A percentile compares a stretch with the other conserved stretches of the same genome.
Evolutionary conservation across 2,329 filamentous ascomycete genomes (phyloP).

Genomic region (Fusarium domesticum): DNA sequence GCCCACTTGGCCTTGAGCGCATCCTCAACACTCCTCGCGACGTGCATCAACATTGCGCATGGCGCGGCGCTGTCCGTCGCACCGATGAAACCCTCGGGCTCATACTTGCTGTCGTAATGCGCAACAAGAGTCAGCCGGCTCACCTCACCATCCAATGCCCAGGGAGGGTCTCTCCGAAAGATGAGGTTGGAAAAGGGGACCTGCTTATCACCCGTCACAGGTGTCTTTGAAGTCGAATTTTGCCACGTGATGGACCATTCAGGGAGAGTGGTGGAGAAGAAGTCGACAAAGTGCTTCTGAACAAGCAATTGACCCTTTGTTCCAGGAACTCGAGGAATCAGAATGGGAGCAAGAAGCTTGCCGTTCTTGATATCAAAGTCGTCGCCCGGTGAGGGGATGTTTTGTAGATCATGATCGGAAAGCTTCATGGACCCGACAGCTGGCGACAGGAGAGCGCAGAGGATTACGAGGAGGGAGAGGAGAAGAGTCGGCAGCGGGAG

Average conservation of each 20-base stretch:
- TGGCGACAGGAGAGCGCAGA: slow-evolving; percentile 23
- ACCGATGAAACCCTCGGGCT: slow-evolving; percentile 83
- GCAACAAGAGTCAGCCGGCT: slow-evolving; percentile 82
- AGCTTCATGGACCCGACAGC: slow-evolving; percentile 50
- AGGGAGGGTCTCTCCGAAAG: slow-evolving; percentile 83
- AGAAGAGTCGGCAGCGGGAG: slow-evolving; percentile 15
- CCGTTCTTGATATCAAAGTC: slow-evolving; percentile 79
- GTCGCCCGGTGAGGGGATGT: slow-evolving; percentile 66
- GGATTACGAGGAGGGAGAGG: slow-evolving; percentile 17
- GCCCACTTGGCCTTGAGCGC: slow-evolving; percentile 82
- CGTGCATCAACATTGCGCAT: slow-evolving; percentile 89
- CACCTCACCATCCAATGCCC: slow-evolving; percentile 69
- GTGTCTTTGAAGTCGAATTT: slow-evolving; percentile 85
- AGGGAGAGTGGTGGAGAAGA: slow-evolving; percentile 73
- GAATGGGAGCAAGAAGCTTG: slow-evolving; percentile 76
- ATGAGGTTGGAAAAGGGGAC: slow-evolving; percentile 87
- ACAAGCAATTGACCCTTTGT: slow-evolving; percentile 71
- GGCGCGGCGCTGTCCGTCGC: slow-evolving; percentile 92
- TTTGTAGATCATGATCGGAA: slow-evolving; percentile 70
- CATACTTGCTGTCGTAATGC: slow-evolving; percentile 86
- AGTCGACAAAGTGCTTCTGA: slow-evolving; percentile 78
- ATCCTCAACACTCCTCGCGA: slow-evolving; percentile 73
- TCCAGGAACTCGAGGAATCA: slow-evolving; percentile 84
- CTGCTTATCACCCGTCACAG: slow-evolving; percentile 64
- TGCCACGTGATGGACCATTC: slow-evolving; percentile 79